A percentile compares a stretch with the other conserved stretches of the same genome.
These are phyloP conservation scores for Marchantia polymorpha DNA, from an alignment of 225 moss, liverwort and hornwort genomes.

Conservation along the genomic window DNA sequence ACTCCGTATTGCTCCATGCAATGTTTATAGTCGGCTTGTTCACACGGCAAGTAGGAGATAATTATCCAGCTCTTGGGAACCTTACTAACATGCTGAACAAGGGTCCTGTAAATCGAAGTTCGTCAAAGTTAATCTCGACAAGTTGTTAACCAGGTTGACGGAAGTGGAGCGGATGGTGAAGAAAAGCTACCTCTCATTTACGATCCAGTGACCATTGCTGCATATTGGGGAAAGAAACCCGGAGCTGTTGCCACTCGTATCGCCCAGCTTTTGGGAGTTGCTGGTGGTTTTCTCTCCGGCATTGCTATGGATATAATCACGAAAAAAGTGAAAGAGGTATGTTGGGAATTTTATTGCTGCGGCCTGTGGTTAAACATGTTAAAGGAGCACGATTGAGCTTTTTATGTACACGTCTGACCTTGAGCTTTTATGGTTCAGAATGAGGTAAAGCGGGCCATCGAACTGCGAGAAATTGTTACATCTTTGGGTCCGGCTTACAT, in stretches of 20 bases:
- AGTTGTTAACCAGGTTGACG: conserved; percentile 55
- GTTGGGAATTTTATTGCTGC: not conserved
- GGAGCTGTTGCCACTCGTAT: conserved; percentile 87
- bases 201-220: conserved; percentile 75
- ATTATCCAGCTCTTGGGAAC: not conserved
- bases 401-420: not conserved
- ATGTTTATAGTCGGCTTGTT: not conserved
- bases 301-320: conserved; percentile 76
- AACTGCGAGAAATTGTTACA: conserved; percentile 92
- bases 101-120: too few relatives aligned
- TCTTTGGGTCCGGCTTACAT: conserved; percentile 99
- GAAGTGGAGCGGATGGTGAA: conserved; percentile 53
- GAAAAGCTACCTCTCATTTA: conserved; percentile 70
- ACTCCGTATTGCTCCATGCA: not conserved
- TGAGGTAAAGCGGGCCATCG: conserved; percentile 94
- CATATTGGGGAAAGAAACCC: conserved; percentile 90
- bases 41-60: not conserved
- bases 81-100: too few relatives aligned
- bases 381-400: not conserved
- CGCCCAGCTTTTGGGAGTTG: conserved; percentile 76
- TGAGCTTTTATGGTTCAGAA: conserved; percentile 50
- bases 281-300: conserved; percentile 80
- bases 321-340: conserved; percentile 82
- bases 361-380: not conserved
- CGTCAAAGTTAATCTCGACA: not conserved